A percentile compares a stretch with the other conserved stretches of the same genome.
Evolutionary conservation across 1,284 basidiomycete species (phyloP).

Genomic region (Leccinum huronense): DNA sequence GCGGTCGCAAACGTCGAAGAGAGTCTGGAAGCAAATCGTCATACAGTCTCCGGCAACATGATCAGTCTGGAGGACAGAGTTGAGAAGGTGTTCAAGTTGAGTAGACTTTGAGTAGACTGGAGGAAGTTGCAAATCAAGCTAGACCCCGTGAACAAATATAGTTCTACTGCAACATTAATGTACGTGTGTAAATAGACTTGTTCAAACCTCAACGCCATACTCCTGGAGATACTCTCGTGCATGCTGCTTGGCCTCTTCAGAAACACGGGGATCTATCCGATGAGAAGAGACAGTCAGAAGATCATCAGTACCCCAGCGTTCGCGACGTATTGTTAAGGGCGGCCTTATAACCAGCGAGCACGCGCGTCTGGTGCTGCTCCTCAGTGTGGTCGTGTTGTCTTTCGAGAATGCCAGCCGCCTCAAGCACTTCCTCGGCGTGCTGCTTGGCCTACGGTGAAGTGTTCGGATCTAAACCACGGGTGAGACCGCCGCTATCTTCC

Average conservation of each 20-base stretch:
- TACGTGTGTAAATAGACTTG: not conserved
- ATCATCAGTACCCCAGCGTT: fast-evolving
- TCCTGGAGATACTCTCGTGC: constrained; percentile 43
- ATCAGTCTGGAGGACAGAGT: constrained; percentile 52
- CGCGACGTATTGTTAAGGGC: constrained; percentile 43
- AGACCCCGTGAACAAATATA: constrained; percentile 7
- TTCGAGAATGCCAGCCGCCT: constrained; percentile 36
- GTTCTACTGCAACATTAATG: not conserved
- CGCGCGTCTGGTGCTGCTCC: constrained; percentile 41
- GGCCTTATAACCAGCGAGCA: constrained; percentile 51
- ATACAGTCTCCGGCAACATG: constrained; percentile 70
- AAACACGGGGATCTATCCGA: constrained; percentile 40
- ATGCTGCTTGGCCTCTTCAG: constrained; percentile 49
- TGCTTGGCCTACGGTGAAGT: constrained; percentile 49
- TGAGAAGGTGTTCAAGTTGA: constrained; percentile 22
- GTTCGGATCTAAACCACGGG: constrained; percentile 33
- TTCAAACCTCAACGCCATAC: constrained; percentile 24
- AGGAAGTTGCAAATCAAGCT: constrained; percentile 23
- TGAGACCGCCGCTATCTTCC: not conserved
- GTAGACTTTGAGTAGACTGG: constrained; percentile 18
- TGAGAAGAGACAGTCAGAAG: not conserved
- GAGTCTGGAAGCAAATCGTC: constrained; percentile 76
- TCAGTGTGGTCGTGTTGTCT: constrained; percentile 32
- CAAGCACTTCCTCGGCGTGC: constrained; percentile 48
- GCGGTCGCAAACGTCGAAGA: constrained; percentile 72